These are phyloP conservation scores for Naganishia vishniacii DNA, from an alignment of 768 basidiomycete genomes.

Conservation along the genomic window DNA sequence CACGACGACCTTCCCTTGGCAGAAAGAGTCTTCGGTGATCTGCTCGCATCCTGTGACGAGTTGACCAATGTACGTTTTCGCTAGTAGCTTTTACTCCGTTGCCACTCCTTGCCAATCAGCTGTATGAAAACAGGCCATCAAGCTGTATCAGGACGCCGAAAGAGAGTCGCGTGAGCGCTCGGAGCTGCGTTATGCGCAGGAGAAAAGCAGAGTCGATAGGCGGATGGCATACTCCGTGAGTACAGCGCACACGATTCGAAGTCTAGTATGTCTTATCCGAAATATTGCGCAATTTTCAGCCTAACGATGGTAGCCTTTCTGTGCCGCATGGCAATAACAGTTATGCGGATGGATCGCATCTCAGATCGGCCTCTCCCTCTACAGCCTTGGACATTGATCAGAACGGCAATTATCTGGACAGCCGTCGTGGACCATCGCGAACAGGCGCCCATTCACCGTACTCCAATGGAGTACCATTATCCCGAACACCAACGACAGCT, in stretches of 20 bases:
- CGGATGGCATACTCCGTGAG: conserved; percentile 63
- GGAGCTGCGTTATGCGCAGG: conserved; percentile 60
- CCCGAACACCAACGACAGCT: conserved; percentile 24
- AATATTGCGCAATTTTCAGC: neutral
- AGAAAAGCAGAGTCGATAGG: conserved; percentile 64
- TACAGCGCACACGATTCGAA: neutral
- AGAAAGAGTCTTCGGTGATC: conserved; percentile 69
- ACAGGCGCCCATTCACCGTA: conserved; percentile 9
- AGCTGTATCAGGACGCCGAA: conserved; percentile 71
- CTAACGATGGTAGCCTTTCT: neutral
- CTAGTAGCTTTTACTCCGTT: neutral
- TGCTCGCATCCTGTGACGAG: conserved; percentile 69
- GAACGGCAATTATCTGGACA: neutral
- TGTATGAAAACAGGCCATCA: conserved; percentile 55
- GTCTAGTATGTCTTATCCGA: neutral
- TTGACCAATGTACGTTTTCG: conserved; percentile 53
- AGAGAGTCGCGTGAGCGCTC: conserved; percentile 58
- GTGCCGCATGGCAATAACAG: neutral
- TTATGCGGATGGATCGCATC: conserved; percentile 1
- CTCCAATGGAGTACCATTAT: neutral
- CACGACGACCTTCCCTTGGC: conserved; percentile 51
- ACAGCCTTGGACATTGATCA: neutral
- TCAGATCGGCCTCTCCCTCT: conserved; percentile 21
- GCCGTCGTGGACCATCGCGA: neutral
- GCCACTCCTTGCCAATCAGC: neutral